Base-by-base conservation (phyloP, 1,284 basidiomycete species). In the Fereydounia khargensis region DNA sequence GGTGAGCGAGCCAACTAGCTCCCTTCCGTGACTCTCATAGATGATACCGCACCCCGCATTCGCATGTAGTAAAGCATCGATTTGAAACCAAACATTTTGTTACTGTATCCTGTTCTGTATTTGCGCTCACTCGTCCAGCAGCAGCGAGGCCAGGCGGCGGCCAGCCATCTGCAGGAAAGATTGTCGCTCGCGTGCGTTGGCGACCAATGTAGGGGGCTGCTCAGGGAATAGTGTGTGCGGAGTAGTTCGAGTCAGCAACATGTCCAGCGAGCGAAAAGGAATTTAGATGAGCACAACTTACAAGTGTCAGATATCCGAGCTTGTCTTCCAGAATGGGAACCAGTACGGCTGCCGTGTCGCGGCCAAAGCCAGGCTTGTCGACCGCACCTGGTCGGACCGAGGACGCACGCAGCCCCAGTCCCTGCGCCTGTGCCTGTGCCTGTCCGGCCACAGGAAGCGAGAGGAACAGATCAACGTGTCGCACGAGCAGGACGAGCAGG, bases 401-500 rank as follows among this genome's bases (percentile, higher is more conserved):
- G 43, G 20, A 17, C 37, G 40, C 31, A 35, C 30, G 36, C 50
- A 23, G 32, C 39, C 24, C 35, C 39, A 34, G 18, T 22, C 47
- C 19, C 35, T 44, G 38, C 39, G 35, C 19, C 32, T 41, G 21
- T 34, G 16, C 19, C 31, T 25, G 24, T 4, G 47, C 35, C 34
- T 16, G 30, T 22, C 10, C 18, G 72, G n/a, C n/a, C n/a, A n/a
- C n/a, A 54, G 27, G 60, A 37, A 74, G 32, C 60, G 68, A 20
- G 71, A 79, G 76, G 72, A 78, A 81, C 64, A 78, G 79, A 16
- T 84, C 80, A 28, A 92, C 73, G 73, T 96, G 91, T 24, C 90
- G 82, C 86, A 89, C 92, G 10, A 91, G 80, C 20, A 95, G 79
- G 6, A 95, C 80, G 6, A 95, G 79, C 6, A 89, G 77, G 80